Evolutionary conservation across 2,329 filamentous ascomycete genomes (phyloP), one percentile per base, ranked within the genome.

Genomic region (Neocucurbitaria cava): DNA sequence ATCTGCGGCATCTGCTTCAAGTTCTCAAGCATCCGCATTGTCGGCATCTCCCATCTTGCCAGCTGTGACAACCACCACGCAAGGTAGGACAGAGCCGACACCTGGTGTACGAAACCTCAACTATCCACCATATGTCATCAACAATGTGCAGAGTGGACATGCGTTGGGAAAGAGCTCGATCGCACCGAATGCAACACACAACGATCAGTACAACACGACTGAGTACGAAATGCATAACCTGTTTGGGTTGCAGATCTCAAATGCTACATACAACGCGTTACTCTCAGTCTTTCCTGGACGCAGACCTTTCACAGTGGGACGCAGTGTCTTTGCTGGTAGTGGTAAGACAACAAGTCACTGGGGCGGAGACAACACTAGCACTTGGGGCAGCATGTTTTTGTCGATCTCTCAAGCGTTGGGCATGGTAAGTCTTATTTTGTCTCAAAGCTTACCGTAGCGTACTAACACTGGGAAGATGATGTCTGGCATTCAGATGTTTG

Each of bases 141-240:
- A 92, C 71, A 85, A 92, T 69, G 83, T 85, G 39, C 82, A 88
- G 36, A 88, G 88, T 13, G 88, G 89, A 60, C 81, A 92, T 17
- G 86, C 84, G n/a, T 85, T 87, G 6, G 52, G 54, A 1, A 60
- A 57, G 8, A 85, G 89, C 62, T 88, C 90, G 1, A 81, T 92
- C 21, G 86, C 85, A 52, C 89, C 90, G 0, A 90, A 93, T 66
- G 87, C 90, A 0, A 90, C 87, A 5, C 89, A 93, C 68, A 79
- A 84, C 44, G 88, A 90, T 61, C 89, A 88, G 7, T 1, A 74
- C 83, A 47, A 62, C 18, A 62, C 59, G 0, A 62, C 59, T 2
- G 88, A 94, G 68, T 95, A 95, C 69, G 90, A 94, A 67, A 84
- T 90, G 41, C 91, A 95, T 79, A 94, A 90, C 66, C 77, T 93